These are phyloP conservation scores for Teratosphaeriaceae sp. DNA, from an alignment of 2,329 filamentous ascomycete genomes.

Conservation along the genomic window DNA sequence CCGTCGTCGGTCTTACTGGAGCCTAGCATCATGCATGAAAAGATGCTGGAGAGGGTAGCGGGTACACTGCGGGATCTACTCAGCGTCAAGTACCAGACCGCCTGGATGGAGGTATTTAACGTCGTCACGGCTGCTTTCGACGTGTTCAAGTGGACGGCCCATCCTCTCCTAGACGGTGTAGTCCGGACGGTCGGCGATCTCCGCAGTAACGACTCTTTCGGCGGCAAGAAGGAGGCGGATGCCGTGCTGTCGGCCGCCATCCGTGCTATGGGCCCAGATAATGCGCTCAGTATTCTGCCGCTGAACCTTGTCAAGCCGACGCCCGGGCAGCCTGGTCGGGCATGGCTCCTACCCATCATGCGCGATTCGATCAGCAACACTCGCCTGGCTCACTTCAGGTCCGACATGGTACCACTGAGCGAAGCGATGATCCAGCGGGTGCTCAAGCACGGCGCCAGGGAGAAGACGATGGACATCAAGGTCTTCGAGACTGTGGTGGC, in stretches of 20 bases:
- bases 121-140: conserved; percentile 85
- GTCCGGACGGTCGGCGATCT: conserved; percentile 79
- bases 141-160: conserved; percentile 73
- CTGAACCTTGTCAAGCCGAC: conserved; percentile 76
- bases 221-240: conserved; percentile 91
- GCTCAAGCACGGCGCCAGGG: conserved; percentile 69
- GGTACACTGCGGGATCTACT: conserved; percentile 67
- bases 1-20: conserved; percentile 77
- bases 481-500: conserved; percentile 95
- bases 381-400: conserved; percentile 73
- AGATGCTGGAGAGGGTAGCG: conserved; percentile 74
- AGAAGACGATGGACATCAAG: conserved; percentile 94
- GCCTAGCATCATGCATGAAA: conserved; percentile 88
- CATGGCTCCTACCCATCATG: conserved; percentile 90
- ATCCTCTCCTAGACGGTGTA: conserved; percentile 69
- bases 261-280: conserved; percentile 80
- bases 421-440: conserved; percentile 85
- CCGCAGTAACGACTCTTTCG: conserved; percentile 78
- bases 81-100: conserved; percentile 84
- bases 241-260: conserved; percentile 83
- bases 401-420: conserved; percentile 82
- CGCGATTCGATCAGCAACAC: conserved; percentile 89
- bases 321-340: conserved; percentile 72
- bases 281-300: conserved; percentile 74
- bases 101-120: conserved; percentile 91